Evolutionary conservation across 2,329 filamentous ascomycete species (phyloP).

Genomic region (Pseudogymnoascus sp.): DNA sequence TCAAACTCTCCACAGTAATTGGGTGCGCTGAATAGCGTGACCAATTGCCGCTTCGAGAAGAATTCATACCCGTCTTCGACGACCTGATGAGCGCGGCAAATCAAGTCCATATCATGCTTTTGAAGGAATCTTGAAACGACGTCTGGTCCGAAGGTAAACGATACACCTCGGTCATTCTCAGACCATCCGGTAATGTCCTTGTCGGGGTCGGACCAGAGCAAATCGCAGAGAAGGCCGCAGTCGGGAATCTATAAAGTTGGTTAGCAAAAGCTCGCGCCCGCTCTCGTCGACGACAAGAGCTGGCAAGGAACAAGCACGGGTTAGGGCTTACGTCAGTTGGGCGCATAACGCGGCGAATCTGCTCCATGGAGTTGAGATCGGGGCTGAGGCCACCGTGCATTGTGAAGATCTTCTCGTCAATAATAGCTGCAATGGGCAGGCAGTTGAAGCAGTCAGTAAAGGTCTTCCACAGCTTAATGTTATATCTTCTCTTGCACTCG

Average conservation of each 20-base stretch:
- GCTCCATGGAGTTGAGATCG: conserved; percentile 98
- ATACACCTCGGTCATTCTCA: conserved; percentile 97
- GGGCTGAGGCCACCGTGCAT: conserved; percentile 98
- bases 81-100: conserved; percentile 96
- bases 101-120: conserved; percentile 99
- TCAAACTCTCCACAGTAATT: conserved; percentile 99
- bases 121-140: conserved; percentile 95
- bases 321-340: conserved; percentile 81
- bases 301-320: conserved; percentile 19
- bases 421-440: conserved; percentile 94
- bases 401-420: conserved; percentile 99
- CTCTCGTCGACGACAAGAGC: conserved; percentile 21
- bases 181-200: conserved; percentile 99
- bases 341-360: conserved; percentile 97
- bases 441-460: conserved; percentile 99
- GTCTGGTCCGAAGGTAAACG: conserved; percentile 95
- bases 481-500: conserved; percentile 97
- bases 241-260: conserved; percentile 70
- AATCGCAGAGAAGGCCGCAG: conserved; percentile 92
- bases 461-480: conserved; percentile 99
- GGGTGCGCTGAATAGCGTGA: conserved; percentile 94
- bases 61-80: conserved; percentile 99
- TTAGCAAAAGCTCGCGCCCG: conserved; percentile 28
- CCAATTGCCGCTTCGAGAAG: conserved; percentile 96
- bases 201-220: conserved; percentile 97